Conservation (phyloP, 306 rosid species). For the Pyrus pyrifolia region DNA sequence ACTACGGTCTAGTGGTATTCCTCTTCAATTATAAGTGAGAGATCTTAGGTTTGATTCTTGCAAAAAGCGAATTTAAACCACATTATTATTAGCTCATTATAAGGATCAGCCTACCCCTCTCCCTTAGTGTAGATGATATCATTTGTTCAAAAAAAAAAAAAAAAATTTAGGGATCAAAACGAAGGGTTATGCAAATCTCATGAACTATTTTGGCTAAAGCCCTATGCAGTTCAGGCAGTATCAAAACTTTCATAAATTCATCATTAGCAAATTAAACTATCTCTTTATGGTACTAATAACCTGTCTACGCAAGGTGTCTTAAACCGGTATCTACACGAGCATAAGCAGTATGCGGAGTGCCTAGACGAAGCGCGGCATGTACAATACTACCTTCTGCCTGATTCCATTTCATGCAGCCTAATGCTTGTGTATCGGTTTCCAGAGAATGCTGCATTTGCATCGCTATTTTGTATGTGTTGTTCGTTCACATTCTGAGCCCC, state of each 20-base stretch:
- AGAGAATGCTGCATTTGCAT: neutral
- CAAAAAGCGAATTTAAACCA: too few relatives aligned
- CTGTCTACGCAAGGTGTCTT: neutral
- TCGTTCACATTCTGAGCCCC: constrained; percentile 19
- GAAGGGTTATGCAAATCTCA: neutral
- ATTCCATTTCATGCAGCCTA: constrained; percentile 48
- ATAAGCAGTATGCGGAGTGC: neutral
- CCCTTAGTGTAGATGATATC: too few relatives aligned
- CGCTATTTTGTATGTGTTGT: constrained; percentile 25
- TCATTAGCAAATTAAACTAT: neutral
- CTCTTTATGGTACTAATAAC: neutral
- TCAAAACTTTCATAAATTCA: neutral
- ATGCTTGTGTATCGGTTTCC: constrained; percentile 20
- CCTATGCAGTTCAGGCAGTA: neutral
- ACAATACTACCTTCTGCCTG: constrained; percentile 28
- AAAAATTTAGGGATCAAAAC: neutral
- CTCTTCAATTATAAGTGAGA: too few relatives aligned
- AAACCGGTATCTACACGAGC: neutral
- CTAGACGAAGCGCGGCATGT: neutral
- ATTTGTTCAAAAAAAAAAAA: too few relatives aligned
- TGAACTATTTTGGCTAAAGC: rapidly evolving
- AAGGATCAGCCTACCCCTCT: too few relatives aligned
- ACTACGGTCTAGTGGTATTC: too few relatives aligned
- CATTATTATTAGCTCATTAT: too few relatives aligned
- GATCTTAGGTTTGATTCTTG: too few relatives aligned